Conservation (phyloP, 2,329 filamentous ascomycete genomes). For the Fusarium irregulare region DNA sequence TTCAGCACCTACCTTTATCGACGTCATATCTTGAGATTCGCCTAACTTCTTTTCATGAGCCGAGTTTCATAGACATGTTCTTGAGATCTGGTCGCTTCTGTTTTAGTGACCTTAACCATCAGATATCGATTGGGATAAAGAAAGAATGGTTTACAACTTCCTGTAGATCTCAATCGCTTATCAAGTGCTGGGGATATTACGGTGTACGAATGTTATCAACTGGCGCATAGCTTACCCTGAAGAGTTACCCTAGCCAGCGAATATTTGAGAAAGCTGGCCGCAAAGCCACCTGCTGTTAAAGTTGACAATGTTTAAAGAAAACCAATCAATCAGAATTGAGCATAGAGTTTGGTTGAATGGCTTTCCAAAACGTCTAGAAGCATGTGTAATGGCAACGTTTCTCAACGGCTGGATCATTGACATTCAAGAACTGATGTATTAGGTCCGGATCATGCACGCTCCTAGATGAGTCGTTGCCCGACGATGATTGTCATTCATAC, state of each 20-base stretch:
- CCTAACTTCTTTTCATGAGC: neutral
- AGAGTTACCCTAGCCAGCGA: constrained; percentile 53
- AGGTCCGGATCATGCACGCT: neutral
- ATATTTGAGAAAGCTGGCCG: neutral
- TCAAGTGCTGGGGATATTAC: constrained; percentile 53
- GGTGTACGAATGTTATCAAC: no score
- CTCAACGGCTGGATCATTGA: neutral
- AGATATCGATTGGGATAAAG: neutral
- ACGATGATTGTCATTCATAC: constrained; percentile 42
- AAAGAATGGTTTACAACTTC: constrained; percentile 24
- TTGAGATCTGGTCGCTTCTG: neutral
- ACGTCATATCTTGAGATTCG: neutral
- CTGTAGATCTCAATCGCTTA: constrained; percentile 64
- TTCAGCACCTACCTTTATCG: neutral
- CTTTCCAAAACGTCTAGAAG: constrained; percentile 64
- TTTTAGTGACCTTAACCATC: neutral
- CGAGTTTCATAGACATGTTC: neutral
- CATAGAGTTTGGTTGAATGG: constrained; percentile 56
- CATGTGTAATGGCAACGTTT: neutral
- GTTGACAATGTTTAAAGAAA: neutral
- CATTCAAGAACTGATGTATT: neutral
- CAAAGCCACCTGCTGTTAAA: neutral
- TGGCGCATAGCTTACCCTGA: constrained; percentile 52
- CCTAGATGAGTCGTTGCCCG: constrained; percentile 13
- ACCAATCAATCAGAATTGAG: neutral